phyloP scores from a whole-genome alignment of 805 yeast species.

The Maudiozyma serrabonitensis region DNA sequence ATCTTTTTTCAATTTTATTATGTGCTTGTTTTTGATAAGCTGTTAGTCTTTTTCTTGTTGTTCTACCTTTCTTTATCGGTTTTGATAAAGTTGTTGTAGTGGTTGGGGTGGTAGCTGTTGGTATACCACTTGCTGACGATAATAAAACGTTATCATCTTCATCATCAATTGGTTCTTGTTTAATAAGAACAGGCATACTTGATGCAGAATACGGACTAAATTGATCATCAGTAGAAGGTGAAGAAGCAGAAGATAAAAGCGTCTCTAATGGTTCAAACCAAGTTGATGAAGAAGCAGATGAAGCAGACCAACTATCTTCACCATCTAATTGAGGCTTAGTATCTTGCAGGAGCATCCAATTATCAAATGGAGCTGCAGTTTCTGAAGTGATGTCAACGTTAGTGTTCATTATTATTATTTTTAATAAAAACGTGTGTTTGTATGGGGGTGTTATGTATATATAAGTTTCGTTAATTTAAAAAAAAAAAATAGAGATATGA shows the following conservation, averaged over 20 bases:
- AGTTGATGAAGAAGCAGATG: background rate
- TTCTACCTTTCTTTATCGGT: conserved; percentile 9
- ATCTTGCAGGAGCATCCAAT: conserved; percentile 11
- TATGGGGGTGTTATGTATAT: too few species aligned
- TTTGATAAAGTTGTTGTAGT: background rate
- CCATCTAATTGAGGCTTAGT: background rate
- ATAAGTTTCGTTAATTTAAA: background rate
- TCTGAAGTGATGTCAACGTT: background rate
- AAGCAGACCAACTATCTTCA: background rate
- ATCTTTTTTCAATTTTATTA: conserved; percentile 60
- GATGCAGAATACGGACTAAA: background rate
- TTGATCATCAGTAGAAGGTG: conserved; percentile 8
- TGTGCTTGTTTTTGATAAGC: conserved; percentile 60
- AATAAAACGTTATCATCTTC: background rate
- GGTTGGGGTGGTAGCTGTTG: background rate
- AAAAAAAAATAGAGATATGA: background rate
- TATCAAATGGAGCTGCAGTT: conserved; percentile 3
- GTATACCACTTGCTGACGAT: background rate
- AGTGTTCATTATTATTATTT: background rate
- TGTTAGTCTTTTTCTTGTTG: conserved; percentile 47
- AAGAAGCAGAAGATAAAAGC: conserved; percentile 18
- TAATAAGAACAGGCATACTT: background rate
- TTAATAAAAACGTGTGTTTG: too few species aligned
- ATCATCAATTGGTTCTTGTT: background rate
- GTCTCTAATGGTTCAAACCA: conserved; percentile 25